Evolutionary conservation across 257 asterid genomes (phyloP).

Genomic region (Salvia hispanica): DNA sequence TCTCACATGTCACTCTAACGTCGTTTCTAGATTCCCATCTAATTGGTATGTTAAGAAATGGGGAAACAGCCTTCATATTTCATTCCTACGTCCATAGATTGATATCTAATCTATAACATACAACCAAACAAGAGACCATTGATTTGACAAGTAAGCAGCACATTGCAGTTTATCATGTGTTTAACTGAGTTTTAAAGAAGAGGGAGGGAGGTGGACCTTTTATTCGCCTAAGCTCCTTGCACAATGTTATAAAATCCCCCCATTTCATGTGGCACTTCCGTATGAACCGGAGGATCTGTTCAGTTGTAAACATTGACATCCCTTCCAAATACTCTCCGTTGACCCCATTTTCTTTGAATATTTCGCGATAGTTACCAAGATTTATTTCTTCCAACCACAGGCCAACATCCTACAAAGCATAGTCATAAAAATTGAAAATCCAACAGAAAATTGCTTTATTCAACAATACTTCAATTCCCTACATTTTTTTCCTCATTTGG

Average conservation of each 20-base stretch:
- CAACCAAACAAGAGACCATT: too few species aligned
- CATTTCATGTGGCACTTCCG: slow-evolving; percentile 99
- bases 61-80: too few species aligned
- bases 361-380: slow-evolving; percentile 84
- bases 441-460: slow-evolving; percentile 20
- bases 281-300: slow-evolving; percentile 97
- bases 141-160: too few species aligned
- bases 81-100: not conserved
- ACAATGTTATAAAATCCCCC: slow-evolving; percentile 98
- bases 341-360: slow-evolving; percentile 90
- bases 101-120: slow-evolving; percentile 10
- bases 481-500: slow-evolving; percentile 16
- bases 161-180: too few species aligned
- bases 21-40: not conserved
- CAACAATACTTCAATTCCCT: slow-evolving; percentile 16
- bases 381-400: slow-evolving; percentile 97
- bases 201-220: slow-evolving; percentile 57
- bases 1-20: not conserved
- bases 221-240: slow-evolving; percentile 99
- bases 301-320: slow-evolving; percentile 97
- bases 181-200: too few species aligned
- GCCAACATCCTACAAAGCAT: slow-evolving; percentile 80
- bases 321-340: slow-evolving; percentile 99
- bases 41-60: too few species aligned
- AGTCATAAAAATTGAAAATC: slow-evolving; percentile 16